phyloP scores from a whole-genome alignment of 306 rosid species.

The Gynostemma pentaphyllum region DNA sequence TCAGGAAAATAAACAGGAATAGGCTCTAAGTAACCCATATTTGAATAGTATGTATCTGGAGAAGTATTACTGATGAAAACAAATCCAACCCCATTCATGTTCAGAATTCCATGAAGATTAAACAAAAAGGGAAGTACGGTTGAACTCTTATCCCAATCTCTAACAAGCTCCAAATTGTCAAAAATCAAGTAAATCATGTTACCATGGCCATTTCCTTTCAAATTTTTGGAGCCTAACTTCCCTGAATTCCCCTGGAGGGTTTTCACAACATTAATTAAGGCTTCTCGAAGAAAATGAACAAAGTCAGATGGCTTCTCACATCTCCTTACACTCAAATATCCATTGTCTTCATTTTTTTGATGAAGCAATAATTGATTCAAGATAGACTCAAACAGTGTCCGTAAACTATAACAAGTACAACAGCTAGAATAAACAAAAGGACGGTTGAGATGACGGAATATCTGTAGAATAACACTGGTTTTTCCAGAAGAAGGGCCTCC shows the following conservation, averaged over 20 bases:
- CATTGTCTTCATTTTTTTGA: constrained; percentile 48
- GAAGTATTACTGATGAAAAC: constrained; percentile 79
- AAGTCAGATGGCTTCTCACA: constrained; percentile 82
- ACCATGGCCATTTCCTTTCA: constrained; percentile 31
- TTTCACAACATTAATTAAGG: constrained; percentile 40
- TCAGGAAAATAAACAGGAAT: constrained; percentile 60
- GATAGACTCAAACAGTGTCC: constrained; percentile 71
- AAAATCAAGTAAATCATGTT: constrained; percentile 77
- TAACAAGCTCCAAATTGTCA: constrained; percentile 67
- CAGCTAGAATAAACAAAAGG: constrained; percentile 84
- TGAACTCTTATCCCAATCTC: constrained; percentile 83
- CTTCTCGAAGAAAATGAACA: constrained; percentile 61
- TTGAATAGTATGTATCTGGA: constrained; percentile 68
- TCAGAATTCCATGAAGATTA: constrained; percentile 66
- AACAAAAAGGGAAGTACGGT: constrained; percentile 55
- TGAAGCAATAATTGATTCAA: constrained; percentile 65
- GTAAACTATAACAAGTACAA: constrained; percentile 60
- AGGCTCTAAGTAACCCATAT: constrained; percentile 81
- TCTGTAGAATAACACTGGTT: constrained; percentile 57
- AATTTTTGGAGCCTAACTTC: constrained; percentile 27
- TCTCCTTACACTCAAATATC: constrained; percentile 56
- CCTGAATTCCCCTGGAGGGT: constrained; percentile 33
- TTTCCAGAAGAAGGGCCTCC: constrained; percentile 82
- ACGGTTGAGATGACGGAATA: constrained; percentile 61
- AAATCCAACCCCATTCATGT: constrained; percentile 64